phyloP scores from a whole-genome alignment of 768 basidiomycete species.

The Podaxis sp. region DNA sequence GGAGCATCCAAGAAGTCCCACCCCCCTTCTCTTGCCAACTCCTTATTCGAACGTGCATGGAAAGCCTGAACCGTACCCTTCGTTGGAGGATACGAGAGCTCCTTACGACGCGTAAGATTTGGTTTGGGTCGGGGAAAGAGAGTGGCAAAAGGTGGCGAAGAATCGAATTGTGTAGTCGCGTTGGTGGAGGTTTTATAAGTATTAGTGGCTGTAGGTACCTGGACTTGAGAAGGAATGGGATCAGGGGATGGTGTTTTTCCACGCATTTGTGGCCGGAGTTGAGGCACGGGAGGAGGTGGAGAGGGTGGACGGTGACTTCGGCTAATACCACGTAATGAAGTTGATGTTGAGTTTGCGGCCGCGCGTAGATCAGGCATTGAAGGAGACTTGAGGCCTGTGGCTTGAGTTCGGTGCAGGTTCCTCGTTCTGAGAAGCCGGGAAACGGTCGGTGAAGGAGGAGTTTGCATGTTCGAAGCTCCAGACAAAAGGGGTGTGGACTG shows the following conservation, averaged over 20 bases:
- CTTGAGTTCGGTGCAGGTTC: background rate
- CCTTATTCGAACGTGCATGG: constrained; percentile 5
- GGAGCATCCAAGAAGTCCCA: constrained; percentile 7
- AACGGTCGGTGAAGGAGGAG: background rate
- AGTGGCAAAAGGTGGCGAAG: background rate
- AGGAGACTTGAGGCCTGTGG: background rate
- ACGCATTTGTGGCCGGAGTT: background rate
- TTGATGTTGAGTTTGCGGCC: too few relatives aligned
- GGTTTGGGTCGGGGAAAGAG: background rate
- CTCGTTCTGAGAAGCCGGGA: background rate
- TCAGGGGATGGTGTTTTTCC: background rate
- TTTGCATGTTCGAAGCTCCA: background rate
- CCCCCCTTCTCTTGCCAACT: background rate
- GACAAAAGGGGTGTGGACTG: background rate
- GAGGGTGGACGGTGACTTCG: background rate
- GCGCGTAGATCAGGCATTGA: constrained; percentile 11
- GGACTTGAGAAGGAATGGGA: background rate
- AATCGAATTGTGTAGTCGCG: background rate
- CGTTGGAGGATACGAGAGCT: constrained; percentile 1
- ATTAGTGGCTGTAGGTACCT: background rate
- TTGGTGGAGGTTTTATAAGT: background rate
- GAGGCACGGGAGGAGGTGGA: background rate
- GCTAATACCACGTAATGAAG: background rate
- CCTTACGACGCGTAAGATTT: constrained; percentile 5
- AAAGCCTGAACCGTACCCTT: background rate